Conservation (phyloP, 768 basidiomycete species). For the Boletus subparvulus region DNA sequence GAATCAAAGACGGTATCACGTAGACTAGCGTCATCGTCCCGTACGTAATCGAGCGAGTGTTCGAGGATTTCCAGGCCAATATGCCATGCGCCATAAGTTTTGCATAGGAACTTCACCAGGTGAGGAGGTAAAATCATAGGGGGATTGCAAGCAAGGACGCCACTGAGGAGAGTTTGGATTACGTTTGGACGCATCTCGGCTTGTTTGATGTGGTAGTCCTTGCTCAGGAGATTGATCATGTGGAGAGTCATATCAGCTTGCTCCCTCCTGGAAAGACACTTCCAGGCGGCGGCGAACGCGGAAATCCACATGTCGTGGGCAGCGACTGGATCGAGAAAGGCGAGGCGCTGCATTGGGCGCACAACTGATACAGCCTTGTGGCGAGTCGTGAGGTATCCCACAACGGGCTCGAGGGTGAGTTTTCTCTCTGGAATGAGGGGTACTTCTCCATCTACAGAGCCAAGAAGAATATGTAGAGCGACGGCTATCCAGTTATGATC, state of each 20-base stretch:
- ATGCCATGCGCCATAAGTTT: slow-evolving; percentile 97
- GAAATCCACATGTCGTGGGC: slow-evolving; percentile 87
- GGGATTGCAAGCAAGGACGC: slow-evolving; percentile 82
- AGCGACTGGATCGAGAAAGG: slow-evolving; percentile 73
- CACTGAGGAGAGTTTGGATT: slow-evolving; percentile 85
- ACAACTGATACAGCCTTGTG: slow-evolving; percentile 55
- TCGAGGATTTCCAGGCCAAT: slow-evolving; percentile 83
- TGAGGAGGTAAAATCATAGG: slow-evolving; percentile 90
- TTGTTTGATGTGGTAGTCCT: slow-evolving; percentile 91
- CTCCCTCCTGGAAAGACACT: slow-evolving; percentile 79
- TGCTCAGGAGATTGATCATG: slow-evolving; percentile 86
- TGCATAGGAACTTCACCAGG: slow-evolving; percentile 93
- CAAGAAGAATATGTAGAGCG: slow-evolving; percentile 84
- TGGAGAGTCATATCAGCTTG: slow-evolving; percentile 87
- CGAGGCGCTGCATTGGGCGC: slow-evolving; percentile 76
- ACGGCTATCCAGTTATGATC: slow-evolving; percentile 95
- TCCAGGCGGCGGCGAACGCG: slow-evolving; percentile 84
- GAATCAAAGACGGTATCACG: slow-evolving; percentile 88
- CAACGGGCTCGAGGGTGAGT: slow-evolving; percentile 32
- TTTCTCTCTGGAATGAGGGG: slow-evolving; percentile 44
- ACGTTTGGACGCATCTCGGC: slow-evolving; percentile 88
- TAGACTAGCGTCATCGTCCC: slow-evolving; percentile 76
- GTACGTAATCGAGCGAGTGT: slow-evolving; percentile 70
- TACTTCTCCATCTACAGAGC: slow-evolving; percentile 53
- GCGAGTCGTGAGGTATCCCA: slow-evolving; percentile 41